Evolutionary conservation across 495 filamentous ascomycete species (phyloP).

Genomic region (Aspergillus biplanus): DNA sequence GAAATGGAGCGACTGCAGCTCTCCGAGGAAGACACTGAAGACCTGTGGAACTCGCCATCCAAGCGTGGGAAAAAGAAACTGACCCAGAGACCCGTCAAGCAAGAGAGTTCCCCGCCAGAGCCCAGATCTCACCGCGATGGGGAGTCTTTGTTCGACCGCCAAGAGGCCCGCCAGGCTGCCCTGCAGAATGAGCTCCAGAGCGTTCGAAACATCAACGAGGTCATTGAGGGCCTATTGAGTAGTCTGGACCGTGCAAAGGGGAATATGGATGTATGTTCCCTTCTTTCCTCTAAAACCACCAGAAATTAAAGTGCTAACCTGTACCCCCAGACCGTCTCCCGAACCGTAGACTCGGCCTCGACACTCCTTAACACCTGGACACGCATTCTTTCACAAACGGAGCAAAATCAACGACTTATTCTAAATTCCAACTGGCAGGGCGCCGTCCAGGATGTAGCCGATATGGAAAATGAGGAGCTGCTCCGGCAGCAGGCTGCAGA

Average conservation of each 20-base stretch:
- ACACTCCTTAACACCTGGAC: constrained; percentile 96
- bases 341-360: constrained; percentile 84
- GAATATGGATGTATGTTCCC: constrained; percentile 80
- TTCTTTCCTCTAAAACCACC: background rate
- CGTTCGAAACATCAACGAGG: constrained; percentile 81
- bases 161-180: constrained; percentile 72
- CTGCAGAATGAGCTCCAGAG: constrained; percentile 78
- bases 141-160: constrained; percentile 63
- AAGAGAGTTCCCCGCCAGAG: constrained; percentile 46
- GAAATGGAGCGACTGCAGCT: constrained; percentile 56
- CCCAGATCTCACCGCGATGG: constrained; percentile 43
- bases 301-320: constrained; percentile 1
- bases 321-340: constrained; percentile 70
- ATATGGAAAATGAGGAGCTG: constrained; percentile 77
- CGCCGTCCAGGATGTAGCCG: constrained; percentile 77
- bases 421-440: constrained; percentile 90
- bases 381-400: constrained; percentile 91
- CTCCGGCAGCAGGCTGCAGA: constrained; percentile 73
- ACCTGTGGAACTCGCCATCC: constrained; percentile 75
- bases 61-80: constrained; percentile 39
- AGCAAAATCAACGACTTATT: constrained; percentile 93
- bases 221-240: constrained; percentile 81
- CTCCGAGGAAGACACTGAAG: constrained; percentile 67
- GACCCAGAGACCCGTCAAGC: constrained; percentile 24
- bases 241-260: constrained; percentile 79